Evolutionary conservation across 2,329 filamentous ascomycete genomes (phyloP), one percentile per base, ranked within the genome.

Genomic region (Calonectria hongkongensis): DNA sequence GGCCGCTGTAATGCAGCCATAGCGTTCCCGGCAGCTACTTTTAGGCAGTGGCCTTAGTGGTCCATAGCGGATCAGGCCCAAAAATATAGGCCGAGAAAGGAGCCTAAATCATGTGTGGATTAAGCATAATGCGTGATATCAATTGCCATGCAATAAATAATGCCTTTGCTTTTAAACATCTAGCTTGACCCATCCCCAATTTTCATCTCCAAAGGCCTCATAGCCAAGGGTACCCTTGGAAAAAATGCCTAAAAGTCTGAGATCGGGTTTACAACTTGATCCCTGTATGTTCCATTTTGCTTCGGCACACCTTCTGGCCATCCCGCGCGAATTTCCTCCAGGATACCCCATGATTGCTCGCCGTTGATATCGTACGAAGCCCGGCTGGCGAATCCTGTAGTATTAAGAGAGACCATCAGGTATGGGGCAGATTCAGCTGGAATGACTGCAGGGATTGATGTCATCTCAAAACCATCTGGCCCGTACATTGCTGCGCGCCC

Each of bases 281-380:
- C 47, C 15, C 39, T 48, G 28, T 27, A 68, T 3, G 65, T 68
- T 39, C 65, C 65, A 28, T 68, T 60, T 21, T 58, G 18, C 45
- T 63, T 68, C 3, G 66, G 66, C 16, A 68, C 66, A 48, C n/a
- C 45, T n/a, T n/a, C 30, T 51, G 66, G 66, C 66, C 66, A 68
- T 18, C 43, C 45, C 10, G 4, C 30, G 2, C 54, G 41, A 13
- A 68, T 68, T 41, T 68, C 27, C 45, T 51, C 54, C 4, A 68
- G 56, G n/a, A 68, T 51, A 8, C 66, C 66, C 66, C 66, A 68
- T 15, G 66, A 68, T 16, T 68, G 66, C 18, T 68, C 43, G 10
- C 66, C 56, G n/a, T 68, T 43, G 43, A 63, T 10, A 18, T 63
- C 39, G 25, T 68, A 68, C 5, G 66, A 30, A 18, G 66, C 8